Conservation (phyloP, 495 filamentous ascomycete genomes). For the Beverwykella pulmonaria region DNA sequence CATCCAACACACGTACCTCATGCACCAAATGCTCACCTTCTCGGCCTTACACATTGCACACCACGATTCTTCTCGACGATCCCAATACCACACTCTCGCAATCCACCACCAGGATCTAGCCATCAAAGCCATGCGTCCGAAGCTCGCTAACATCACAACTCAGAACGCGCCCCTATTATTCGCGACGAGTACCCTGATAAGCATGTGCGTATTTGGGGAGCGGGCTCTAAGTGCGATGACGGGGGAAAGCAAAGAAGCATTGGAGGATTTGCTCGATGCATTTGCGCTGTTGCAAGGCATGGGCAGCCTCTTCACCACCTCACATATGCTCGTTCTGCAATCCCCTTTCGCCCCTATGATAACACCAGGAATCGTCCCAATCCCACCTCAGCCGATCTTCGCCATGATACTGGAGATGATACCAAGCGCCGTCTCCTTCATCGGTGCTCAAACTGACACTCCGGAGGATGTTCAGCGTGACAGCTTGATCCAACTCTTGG, state of each 20-base stretch:
- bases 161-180: slow-evolving; percentile 25
- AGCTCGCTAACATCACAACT: slow-evolving; percentile 12
- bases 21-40: slow-evolving; percentile 38
- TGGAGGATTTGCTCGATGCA: slow-evolving; percentile 33
- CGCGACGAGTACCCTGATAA: slow-evolving; percentile 21
- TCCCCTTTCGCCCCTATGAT: slow-evolving; percentile 16
- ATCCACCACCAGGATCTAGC: slow-evolving; percentile 34
- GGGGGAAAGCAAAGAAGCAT: background rate
- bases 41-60: slow-evolving; percentile 31
- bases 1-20: slow-evolving; percentile 25
- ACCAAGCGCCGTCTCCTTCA: background rate
- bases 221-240: background rate
- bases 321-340: background rate
- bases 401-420: background rate
- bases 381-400: slow-evolving; percentile 20
- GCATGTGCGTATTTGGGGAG: slow-evolving; percentile 22
- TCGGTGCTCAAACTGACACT: background rate
- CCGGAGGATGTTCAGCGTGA: background rate
- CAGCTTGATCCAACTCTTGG: background rate
- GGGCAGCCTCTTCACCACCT: slow-evolving; percentile 9
- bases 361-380: background rate
- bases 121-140: slow-evolving; percentile 20
- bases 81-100: slow-evolving; percentile 13
- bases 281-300: slow-evolving; percentile 31
- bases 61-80: background rate